Evolutionary conservation across 257 asterid species (phyloP).

Genomic region (Solanum bukasovii): DNA sequence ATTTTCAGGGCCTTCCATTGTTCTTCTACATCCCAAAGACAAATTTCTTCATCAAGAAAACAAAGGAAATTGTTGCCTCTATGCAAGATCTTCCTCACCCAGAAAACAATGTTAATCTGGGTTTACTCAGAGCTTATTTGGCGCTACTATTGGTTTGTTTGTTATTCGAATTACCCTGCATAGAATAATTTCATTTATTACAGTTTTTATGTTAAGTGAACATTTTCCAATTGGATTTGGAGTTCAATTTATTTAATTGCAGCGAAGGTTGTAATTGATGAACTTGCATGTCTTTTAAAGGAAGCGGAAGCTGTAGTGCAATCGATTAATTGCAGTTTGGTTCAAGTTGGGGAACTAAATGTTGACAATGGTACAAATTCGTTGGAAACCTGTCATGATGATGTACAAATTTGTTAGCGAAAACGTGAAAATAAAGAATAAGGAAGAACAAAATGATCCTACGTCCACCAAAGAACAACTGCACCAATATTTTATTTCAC

Average conservation of each 20-base stretch:
- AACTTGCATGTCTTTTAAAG: constrained; percentile 4
- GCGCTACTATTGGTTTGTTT: too few relatives aligned
- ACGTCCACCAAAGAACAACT: too few relatives aligned
- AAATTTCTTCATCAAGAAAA: constrained; percentile 36
- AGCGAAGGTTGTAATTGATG: constrained; percentile 40
- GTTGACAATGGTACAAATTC: constrained; percentile 12
- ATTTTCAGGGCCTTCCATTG: constrained; percentile 28
- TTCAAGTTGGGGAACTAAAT: constrained; percentile 20
- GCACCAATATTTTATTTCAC: too few relatives aligned
- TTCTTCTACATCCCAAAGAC: constrained; percentile 23
- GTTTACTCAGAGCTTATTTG: too few relatives aligned
- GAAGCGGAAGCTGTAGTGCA: constrained; percentile 18
- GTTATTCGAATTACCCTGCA: neutral
- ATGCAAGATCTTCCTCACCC: constrained; percentile 16
- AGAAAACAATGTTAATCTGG: constrained; percentile 28
- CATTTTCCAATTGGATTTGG: neutral
- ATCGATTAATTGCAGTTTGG: constrained; percentile 13
- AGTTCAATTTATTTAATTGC: constrained; percentile 8
- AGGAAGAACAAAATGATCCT: too few relatives aligned
- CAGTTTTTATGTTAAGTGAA: neutral
- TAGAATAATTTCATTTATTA: neutral
- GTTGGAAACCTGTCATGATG: constrained; percentile 2
- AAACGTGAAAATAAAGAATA: too few relatives aligned
- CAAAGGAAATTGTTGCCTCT: constrained; percentile 1
- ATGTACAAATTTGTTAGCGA: constrained; percentile 6